Evolutionary conservation across 2,329 filamentous ascomycete genomes (phyloP), one percentile per base, ranked within the genome.

Genomic region (Parastagonospora avenae): DNA sequence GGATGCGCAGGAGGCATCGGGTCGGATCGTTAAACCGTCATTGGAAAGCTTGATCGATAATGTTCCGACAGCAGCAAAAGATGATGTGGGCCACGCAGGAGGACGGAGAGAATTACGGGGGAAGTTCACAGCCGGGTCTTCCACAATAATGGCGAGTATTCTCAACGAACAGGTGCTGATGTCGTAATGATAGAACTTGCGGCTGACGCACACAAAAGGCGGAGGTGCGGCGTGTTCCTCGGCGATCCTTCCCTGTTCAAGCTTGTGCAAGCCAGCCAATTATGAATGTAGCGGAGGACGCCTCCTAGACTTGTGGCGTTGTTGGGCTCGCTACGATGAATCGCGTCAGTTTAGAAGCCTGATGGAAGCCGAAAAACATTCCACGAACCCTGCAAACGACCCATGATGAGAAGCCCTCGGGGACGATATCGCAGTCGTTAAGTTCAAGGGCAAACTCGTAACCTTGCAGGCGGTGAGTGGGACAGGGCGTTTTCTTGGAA

Each of bases 221-320:
- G 56, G 58, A 62, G 63, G 63, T 63, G 61, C 60, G 63, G 64
- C n/a, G 62, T 59, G 58, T 55, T 62, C 56, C 48, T 63, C 57
- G 59, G 35, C 46, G 45, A 55, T 51, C 54, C 36, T 62, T 62
- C 29, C 55, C 54, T 35, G n/a, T 50, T 57, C 36, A 28, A 55
- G 60, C 44, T 46, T 31, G 33, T 31, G 9, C 29, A 36, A 2
- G 5, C 19, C n/a, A 24, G 24, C 58, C 53, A 61, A 61, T 61
- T 44, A 59, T 10, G 28, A 12, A 8, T 10, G 2, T 6, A 6
- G 9, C 32, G 39, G 39, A 32, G 15, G 9, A 42, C 2, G 8
- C 8, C n/a, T 35, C 40, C 31, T 35, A n/a, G 11, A 10, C 36
- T 15, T 27, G 38, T 38, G 32, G 46, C 38, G 38, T 31, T 48